phyloP scores from a whole-genome alignment of 768 basidiomycete genomes.

The Trametopsis cervina region DNA sequence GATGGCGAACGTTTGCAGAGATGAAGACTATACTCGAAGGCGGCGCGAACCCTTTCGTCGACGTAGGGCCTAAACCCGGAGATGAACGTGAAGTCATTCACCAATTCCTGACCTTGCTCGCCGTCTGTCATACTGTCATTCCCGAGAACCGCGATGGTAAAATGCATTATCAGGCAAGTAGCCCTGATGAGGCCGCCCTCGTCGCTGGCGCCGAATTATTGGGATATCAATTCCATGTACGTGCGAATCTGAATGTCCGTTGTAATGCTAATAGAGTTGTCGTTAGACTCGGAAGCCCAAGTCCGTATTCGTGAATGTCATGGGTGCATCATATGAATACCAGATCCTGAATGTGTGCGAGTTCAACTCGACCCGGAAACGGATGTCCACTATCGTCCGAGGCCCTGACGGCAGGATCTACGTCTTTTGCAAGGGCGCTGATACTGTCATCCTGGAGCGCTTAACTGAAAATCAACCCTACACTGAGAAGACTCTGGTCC shows the following conservation, averaged over 20 bases:
- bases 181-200: conserved; percentile 95
- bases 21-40: conserved; percentile 51
- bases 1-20: conserved; percentile 78
- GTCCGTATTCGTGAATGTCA: conserved; percentile 84
- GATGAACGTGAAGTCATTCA: conserved; percentile 31
- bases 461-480: conserved; percentile 79
- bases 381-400: conserved; percentile 94
- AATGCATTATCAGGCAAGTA: conserved; percentile 90
- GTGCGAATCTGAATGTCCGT: conserved; percentile 24
- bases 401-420: conserved; percentile 88
- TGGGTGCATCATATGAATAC: conserved; percentile 69
- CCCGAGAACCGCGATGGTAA: conserved; percentile 89
- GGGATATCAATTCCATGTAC: conserved; percentile 89
- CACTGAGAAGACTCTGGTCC: conserved; percentile 78
- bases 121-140: conserved; percentile 98
- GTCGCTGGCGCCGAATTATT: conserved; percentile 90
- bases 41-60: conserved; percentile 46
- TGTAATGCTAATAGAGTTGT: conserved; percentile 21
- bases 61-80: conserved; percentile 24
- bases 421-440: conserved; percentile 94
- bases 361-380: conserved; percentile 95
- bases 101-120: conserved; percentile 42
- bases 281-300: conserved; percentile 88
- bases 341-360: conserved; percentile 96
- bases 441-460: conserved; percentile 94